Percentiles rank a stretch among this genome's conserved stretches.
Conservation (phyloP, 768 basidiomycete species). For the Pleurotus platypus region DNA sequence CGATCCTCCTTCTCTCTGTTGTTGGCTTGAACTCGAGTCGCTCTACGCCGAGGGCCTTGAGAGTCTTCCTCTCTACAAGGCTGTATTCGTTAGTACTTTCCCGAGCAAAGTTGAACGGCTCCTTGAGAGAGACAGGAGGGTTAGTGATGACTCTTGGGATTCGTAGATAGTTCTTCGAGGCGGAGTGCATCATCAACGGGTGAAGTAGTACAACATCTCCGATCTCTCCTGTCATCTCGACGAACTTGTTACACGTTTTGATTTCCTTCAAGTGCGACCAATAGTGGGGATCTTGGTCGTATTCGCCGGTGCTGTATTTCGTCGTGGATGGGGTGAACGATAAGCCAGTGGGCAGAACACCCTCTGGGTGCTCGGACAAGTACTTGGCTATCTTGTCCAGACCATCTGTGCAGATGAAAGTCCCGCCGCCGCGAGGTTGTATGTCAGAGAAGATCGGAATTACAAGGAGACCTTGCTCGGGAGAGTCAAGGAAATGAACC, state of each 20-base stretch:
- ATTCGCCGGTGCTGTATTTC: slow-evolving; percentile 21
- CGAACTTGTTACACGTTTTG: slow-evolving; percentile 37
- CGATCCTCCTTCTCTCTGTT: slow-evolving; percentile 42
- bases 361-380: slow-evolving; percentile 49
- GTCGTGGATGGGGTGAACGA: slow-evolving; percentile 46
- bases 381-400: slow-evolving; percentile 46
- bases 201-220: slow-evolving; percentile 67
- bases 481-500: slow-evolving; percentile 63
- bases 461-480: slow-evolving; percentile 60
- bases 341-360: slow-evolving; percentile 40
- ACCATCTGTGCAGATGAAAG: slow-evolving; percentile 57
- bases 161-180: slow-evolving; percentile 55
- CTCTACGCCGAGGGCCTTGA: slow-evolving; percentile 48
- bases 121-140: slow-evolving; percentile 52
- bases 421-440: slow-evolving; percentile 49
- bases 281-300: slow-evolving; percentile 35
- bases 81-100: slow-evolving; percentile 44
- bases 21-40: slow-evolving; percentile 41
- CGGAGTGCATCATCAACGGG: slow-evolving; percentile 63
- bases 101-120: slow-evolving; percentile 51
- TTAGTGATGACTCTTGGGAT: slow-evolving; percentile 62
- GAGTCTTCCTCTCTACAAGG: slow-evolving; percentile 57
- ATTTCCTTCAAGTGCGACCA: slow-evolving; percentile 43
- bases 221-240: slow-evolving; percentile 54
- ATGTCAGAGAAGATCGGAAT: slow-evolving; percentile 63